Percentiles rank a stretch among this genome's conserved stretches.
Evolutionary conservation across 148 eudicot species (phyloP).

Genomic region (Cornus kousa): DNA sequence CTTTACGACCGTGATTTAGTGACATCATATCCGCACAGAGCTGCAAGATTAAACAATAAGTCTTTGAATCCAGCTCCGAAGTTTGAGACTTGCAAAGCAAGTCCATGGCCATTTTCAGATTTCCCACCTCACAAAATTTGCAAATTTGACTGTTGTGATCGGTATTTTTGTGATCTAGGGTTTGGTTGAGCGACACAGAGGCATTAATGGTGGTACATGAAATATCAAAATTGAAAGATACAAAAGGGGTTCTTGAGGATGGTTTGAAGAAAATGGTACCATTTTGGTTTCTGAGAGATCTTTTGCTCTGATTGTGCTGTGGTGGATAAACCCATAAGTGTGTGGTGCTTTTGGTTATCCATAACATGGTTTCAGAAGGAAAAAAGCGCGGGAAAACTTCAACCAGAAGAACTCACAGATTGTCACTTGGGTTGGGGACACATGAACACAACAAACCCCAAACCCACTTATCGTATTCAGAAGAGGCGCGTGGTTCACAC

Average conservation of each 20-base stretch:
- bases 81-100: constrained; percentile 28
- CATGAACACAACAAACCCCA: too few relatives aligned
- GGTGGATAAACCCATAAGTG: constrained; percentile 13
- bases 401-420: neutral
- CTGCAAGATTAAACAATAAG: constrained; percentile 54
- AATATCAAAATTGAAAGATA: constrained; percentile 9
- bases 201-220: constrained; percentile 8
- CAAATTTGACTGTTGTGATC: constrained; percentile 38
- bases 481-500: neutral
- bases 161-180: constrained; percentile 4
- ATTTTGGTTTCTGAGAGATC: constrained; percentile 8
- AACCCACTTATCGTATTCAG: neutral
- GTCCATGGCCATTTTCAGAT: constrained; percentile 49
- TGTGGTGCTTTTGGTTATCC: constrained; percentile 13
- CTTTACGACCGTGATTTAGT: constrained; percentile 38
- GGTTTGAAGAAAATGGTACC: constrained; percentile 8
- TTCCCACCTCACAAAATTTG: constrained; percentile 46
- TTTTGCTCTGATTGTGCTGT: neutral
- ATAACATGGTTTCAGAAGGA: constrained; percentile 10
- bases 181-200: constrained; percentile 6
- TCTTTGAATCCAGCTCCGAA: constrained; percentile 37
- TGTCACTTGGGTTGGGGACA: neutral
- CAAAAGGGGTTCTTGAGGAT: constrained; percentile 5
- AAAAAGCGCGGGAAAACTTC: constrained; percentile 6
- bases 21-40: constrained; percentile 56